Percentiles rank a stretch among this genome's conserved stretches.
phyloP scores from a whole-genome alignment of 2,329 filamentous ascomycete species.

The Aspergillus floridensis region DNA sequence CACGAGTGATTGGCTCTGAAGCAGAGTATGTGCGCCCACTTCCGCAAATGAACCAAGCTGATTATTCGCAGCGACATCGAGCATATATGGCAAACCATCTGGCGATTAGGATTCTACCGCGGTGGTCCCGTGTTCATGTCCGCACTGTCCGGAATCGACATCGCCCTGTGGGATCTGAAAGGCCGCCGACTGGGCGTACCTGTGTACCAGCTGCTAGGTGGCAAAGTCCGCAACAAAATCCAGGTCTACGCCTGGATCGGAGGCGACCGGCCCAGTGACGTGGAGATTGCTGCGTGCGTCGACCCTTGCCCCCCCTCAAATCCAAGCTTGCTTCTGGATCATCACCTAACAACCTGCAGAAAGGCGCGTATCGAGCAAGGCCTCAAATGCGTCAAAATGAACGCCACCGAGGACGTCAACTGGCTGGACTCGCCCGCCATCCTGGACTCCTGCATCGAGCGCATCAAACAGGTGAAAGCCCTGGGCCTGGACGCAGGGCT shows the following conservation, averaged over 20 bases:
- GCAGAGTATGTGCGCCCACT: slow-evolving; percentile 57
- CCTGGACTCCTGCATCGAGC: slow-evolving; percentile 63
- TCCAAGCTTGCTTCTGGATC: too few relatives aligned
- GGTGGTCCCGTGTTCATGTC: slow-evolving; percentile 80
- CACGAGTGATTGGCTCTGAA: slow-evolving; percentile 63
- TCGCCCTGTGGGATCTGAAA: slow-evolving; percentile 77
- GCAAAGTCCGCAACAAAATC: slow-evolving; percentile 66
- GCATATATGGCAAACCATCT: slow-evolving; percentile 74
- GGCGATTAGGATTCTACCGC: slow-evolving; percentile 70
- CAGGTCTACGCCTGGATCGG: slow-evolving; percentile 78
- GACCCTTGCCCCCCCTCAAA: background rate
- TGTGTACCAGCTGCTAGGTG: slow-evolving; percentile 70
- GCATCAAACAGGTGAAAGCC: slow-evolving; percentile 66
- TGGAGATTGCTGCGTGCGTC: slow-evolving; percentile 57
- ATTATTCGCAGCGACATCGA: slow-evolving; percentile 65
- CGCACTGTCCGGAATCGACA: slow-evolving; percentile 73
- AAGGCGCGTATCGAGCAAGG: slow-evolving; percentile 41
- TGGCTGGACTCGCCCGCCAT: slow-evolving; percentile 71
- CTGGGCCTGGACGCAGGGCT: slow-evolving; percentile 70
- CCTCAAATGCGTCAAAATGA: slow-evolving; percentile 65
- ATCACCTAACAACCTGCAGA: slow-evolving; percentile 38
- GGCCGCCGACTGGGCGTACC: slow-evolving; percentile 63
- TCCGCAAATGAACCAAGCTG: background rate
- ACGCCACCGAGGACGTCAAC: slow-evolving; percentile 70
- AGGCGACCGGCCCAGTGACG: slow-evolving; percentile 66